Percentiles rank a stretch among this genome's conserved stretches.
Conservation (phyloP, 1,284 basidiomycete genomes). For the Heimioporus punctisporus region DNA sequence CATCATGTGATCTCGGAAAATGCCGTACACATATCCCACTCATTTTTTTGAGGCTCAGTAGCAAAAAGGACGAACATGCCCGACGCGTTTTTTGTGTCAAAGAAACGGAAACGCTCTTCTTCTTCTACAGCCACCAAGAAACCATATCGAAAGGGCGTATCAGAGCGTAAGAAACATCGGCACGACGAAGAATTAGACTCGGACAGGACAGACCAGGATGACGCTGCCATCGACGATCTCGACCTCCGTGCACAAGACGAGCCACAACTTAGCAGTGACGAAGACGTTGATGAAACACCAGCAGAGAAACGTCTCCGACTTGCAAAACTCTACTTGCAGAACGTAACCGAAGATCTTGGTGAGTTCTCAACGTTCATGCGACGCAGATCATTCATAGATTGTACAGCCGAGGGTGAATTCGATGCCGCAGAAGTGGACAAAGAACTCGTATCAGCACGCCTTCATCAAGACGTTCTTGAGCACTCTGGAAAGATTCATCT, state of each 20-base stretch:
- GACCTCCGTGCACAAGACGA: constrained; percentile 71
- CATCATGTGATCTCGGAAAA: constrained; percentile 19
- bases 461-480: constrained; percentile 90
- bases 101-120: constrained; percentile 66
- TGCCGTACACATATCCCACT: constrained; percentile 8
- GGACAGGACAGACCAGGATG: constrained; percentile 61
- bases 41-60: constrained; percentile 23
- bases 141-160: constrained; percentile 29
- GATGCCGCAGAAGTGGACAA: constrained; percentile 95
- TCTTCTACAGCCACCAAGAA: constrained; percentile 31
- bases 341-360: constrained; percentile 81
- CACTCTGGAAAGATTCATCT: constrained; percentile 86
- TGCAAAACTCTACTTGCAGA: constrained; percentile 90
- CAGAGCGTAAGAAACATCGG: constrained; percentile 35
- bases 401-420: constrained; percentile 77
- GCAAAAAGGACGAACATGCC: constrained; percentile 50
- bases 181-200: constrained; percentile 76
- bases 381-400: constrained; percentile 1
- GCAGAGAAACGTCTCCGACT: constrained; percentile 93
- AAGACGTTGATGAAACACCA: constrained; percentile 89
- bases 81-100: constrained; percentile 79
- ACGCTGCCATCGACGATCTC: constrained; percentile 75
- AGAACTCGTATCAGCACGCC: constrained; percentile 87
- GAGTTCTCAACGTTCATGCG: constrained; percentile 29
- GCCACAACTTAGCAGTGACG: constrained; percentile 67